phyloP scores from a whole-genome alignment of 2,329 filamentous ascomycete genomes.

The Aspergillus fumigatus region DNA sequence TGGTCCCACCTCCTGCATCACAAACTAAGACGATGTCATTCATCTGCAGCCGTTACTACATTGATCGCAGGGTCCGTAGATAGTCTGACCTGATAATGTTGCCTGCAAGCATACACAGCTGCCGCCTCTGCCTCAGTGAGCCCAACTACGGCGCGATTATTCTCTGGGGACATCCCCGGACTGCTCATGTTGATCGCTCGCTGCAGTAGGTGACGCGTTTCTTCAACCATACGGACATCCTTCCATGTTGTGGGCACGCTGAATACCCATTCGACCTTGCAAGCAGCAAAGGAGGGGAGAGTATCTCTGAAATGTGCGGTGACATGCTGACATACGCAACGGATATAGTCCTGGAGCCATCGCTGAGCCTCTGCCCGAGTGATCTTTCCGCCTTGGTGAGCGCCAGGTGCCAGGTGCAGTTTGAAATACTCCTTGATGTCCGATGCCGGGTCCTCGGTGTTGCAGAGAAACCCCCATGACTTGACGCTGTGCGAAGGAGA shows the following conservation, averaged over 20 bases:
- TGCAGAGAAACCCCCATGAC: conserved; percentile 35
- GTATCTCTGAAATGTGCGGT: conserved; percentile 22
- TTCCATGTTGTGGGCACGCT: conserved; percentile 43
- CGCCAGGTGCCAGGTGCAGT: conserved; percentile 28
- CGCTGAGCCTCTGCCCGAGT: conserved; percentile 20
- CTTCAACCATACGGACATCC: conserved; percentile 32
- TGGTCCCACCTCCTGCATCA: conserved; percentile 49
- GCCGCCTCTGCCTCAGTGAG: conserved; percentile 53
- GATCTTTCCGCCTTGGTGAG: conserved; percentile 22
- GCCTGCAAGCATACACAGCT: conserved; percentile 45
- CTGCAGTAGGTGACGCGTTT: conserved; percentile 28
- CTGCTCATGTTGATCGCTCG: conserved; percentile 26
- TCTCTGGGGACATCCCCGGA: background rate
- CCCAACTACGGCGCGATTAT: conserved; percentile 41
- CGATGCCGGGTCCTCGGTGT: conserved; percentile 23
- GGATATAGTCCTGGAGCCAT: conserved; percentile 32
- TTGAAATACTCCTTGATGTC: conserved; percentile 37
- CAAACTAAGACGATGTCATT: conserved; percentile 47
- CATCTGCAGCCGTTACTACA: conserved; percentile 14
- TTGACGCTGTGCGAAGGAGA: conserved; percentile 6
- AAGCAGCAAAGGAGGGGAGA: conserved; percentile 22
- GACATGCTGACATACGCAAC: conserved; percentile 30
- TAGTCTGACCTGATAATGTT: conserved; percentile 17
- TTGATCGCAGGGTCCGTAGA: background rate
- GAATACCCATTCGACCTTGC: conserved; percentile 38